A percentile compares a stretch with the other conserved stretches of the same genome.
Evolutionary conservation across 306 rosid genomes (phyloP).

Genomic region (Morella rubra): DNA sequence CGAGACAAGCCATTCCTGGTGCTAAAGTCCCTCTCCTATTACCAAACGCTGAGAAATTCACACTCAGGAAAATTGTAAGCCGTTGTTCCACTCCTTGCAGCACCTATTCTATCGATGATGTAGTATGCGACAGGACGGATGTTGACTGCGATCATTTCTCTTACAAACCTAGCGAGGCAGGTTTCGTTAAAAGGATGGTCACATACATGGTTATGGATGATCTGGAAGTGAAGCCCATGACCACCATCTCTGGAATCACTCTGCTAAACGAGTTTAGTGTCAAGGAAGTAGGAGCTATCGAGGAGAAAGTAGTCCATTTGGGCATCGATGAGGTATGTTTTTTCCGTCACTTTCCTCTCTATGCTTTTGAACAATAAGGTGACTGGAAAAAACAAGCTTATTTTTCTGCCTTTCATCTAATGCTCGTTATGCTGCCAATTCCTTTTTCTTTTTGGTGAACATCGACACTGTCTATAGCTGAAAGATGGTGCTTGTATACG

Average conservation of each 20-base stretch:
- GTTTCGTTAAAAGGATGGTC: slow-evolving; percentile 28
- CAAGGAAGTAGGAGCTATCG: slow-evolving; percentile 21
- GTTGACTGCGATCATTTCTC: too few species aligned
- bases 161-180: too few species aligned
- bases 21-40: not conserved
- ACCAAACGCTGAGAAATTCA: not conserved
- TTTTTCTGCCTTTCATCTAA: not conserved
- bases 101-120: not conserved
- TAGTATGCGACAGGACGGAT: too few species aligned
- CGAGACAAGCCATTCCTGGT: not conserved
- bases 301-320: slow-evolving; percentile 25
- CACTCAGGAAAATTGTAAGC: too few species aligned
- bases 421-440: not conserved
- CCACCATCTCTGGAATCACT: slow-evolving; percentile 11
- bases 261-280: slow-evolving; percentile 24
- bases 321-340: slow-evolving; percentile 31
- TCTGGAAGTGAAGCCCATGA: slow-evolving; percentile 34
- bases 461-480: too few species aligned
- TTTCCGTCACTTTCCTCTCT: not conserved
- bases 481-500: too few species aligned
- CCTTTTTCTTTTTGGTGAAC: not conserved
- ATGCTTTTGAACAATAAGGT: not conserved
- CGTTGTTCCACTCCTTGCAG: not conserved
- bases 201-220: slow-evolving; percentile 47
- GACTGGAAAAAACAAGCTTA: too few species aligned